These are phyloP conservation scores for Fusarium sambucinum DNA, from an alignment of 2,329 filamentous ascomycete genomes.

Conservation along the genomic window DNA sequence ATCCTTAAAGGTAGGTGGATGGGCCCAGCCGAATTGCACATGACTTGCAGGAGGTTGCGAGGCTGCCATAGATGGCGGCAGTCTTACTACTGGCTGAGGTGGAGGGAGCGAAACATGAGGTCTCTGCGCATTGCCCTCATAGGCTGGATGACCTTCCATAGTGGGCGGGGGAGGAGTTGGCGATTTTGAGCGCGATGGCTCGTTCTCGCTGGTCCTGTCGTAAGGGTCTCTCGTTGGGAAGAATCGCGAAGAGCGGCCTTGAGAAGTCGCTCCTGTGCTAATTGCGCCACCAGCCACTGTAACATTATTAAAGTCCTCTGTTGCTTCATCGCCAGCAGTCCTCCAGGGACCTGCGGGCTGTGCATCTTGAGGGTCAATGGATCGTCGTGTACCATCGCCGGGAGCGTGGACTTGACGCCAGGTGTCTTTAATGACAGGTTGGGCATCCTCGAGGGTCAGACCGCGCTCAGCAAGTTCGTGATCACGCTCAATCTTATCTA, in stretches of 20 bases:
- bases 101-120: conserved; percentile 78
- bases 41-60: conserved; percentile 45
- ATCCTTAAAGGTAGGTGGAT: conserved; percentile 52
- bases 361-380: conserved; percentile 44
- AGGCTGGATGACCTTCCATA: conserved; percentile 77
- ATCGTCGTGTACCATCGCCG: conserved; percentile 54
- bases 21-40: conserved; percentile 53
- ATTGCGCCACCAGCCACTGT: conserved; percentile 50
- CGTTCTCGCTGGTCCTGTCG: conserved; percentile 54
- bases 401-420: conserved; percentile 62
- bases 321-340: conserved; percentile 46
- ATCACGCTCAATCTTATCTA: conserved; percentile 57
- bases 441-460: conserved; percentile 58
- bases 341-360: conserved; percentile 51
- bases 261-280: conserved; percentile 54
- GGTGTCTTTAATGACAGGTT: conserved; percentile 64
- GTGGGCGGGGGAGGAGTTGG: conserved; percentile 80
- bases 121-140: conserved; percentile 72
- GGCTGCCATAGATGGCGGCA: conserved; percentile 70
- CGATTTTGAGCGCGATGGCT: conserved; percentile 63
- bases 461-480: conserved; percentile 60
- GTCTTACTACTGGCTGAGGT: conserved; percentile 80
- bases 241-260: conserved; percentile 69
- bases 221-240: conserved; percentile 68
- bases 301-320: conserved; percentile 46